Conservation (phyloP, 2,329 filamentous ascomycete genomes). For the Aspergillus nomiae region DNA sequence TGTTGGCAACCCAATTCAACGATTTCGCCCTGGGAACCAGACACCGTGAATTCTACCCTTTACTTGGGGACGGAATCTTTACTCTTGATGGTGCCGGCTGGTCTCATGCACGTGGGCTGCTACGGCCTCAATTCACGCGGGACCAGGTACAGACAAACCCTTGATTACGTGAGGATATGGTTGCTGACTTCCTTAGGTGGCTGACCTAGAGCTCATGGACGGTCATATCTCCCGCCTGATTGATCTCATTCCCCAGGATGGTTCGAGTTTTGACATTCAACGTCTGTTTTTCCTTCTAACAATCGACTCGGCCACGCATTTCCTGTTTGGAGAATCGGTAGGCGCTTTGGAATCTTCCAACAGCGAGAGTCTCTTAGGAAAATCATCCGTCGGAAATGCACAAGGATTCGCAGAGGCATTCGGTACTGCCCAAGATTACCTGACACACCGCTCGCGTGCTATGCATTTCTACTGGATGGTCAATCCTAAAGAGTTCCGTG, state of each 20-base stretch:
- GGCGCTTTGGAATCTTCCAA: constrained; percentile 50
- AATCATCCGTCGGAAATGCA: constrained; percentile 34
- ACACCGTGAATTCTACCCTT: constrained; percentile 61
- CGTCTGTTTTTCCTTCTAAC: constrained; percentile 81
- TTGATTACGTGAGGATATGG: neutral
- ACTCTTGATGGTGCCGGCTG: constrained; percentile 76
- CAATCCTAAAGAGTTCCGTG: constrained; percentile 42
- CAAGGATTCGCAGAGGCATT: constrained; percentile 42
- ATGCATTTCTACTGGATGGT: constrained; percentile 41
- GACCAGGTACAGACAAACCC: constrained; percentile 61
- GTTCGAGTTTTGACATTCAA: constrained; percentile 65
- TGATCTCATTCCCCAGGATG: constrained; percentile 55
- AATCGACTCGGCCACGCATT: constrained; percentile 83
- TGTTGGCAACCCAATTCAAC: constrained; percentile 78
- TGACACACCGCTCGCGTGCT: constrained; percentile 32
- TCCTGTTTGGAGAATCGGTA: constrained; percentile 77
- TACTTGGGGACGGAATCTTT: constrained; percentile 53
- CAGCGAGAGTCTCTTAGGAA: constrained; percentile 54
- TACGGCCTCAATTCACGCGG: constrained; percentile 83
- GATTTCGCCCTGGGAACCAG: constrained; percentile 81
- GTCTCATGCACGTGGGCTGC: constrained; percentile 76
- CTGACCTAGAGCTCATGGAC: constrained; percentile 78
- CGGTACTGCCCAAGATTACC: constrained; percentile 35
- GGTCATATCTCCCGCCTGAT: constrained; percentile 73
- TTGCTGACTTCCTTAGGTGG: constrained; percentile 21